phyloP scores from a whole-genome alignment of 2,329 filamentous ascomycete genomes.

The Alternaria sp. region DNA sequence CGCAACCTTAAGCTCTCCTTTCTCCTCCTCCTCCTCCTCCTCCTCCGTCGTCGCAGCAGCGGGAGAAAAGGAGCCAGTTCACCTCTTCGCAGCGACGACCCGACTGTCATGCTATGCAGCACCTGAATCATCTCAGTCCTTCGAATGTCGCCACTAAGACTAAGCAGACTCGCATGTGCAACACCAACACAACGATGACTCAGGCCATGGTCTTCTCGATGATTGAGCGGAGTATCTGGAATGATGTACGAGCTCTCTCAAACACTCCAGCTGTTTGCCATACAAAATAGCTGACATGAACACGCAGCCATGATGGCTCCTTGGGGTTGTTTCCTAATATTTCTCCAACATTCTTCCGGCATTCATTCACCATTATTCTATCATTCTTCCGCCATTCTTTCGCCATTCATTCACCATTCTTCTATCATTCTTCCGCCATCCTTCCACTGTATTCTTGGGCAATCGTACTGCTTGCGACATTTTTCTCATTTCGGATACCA shows the following conservation, averaged over 20 bases:
- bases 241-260: too few species aligned
- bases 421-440: too few species aligned
- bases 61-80: conserved; percentile 42
- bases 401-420: not conserved
- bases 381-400: too few species aligned
- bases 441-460: not conserved
- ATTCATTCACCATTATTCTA: not conserved
- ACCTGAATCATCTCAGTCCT: conserved; percentile 68
- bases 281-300: too few species aligned
- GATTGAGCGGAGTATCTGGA: too few species aligned
- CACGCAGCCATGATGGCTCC: too few species aligned
- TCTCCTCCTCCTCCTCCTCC: conserved; percentile 16
- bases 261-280: too few species aligned
- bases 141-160: conserved; percentile 68
- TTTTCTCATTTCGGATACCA: not conserved
- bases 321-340: not conserved
- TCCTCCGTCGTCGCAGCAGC: conserved; percentile 54
- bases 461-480: not conserved
- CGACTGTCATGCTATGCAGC: conserved; percentile 60
- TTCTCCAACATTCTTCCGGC: not conserved
- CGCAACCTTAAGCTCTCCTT: conserved; percentile 46
- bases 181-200: too few species aligned
- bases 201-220: too few species aligned
- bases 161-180: conserved; percentile 62
- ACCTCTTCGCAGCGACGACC: conserved; percentile 58